These are phyloP conservation scores for Plectranthus barbatus DNA, from an alignment of 257 asterid genomes.

Conservation along the genomic window DNA sequence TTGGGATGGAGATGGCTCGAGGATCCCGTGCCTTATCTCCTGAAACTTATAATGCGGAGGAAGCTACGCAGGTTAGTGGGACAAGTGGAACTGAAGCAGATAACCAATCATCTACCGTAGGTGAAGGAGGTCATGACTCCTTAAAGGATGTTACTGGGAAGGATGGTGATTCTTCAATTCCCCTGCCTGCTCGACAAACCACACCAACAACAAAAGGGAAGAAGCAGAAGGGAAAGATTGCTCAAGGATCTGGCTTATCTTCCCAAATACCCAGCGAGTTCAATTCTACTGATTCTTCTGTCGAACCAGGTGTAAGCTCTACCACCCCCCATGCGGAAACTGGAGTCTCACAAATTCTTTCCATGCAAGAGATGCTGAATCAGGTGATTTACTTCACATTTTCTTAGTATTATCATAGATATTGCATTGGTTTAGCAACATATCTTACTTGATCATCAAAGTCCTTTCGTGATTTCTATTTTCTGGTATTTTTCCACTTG, in stretches of 20 bases:
- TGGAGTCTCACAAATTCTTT: slow-evolving; percentile 39
- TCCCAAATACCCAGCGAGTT: slow-evolving; percentile 47
- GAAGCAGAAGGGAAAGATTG: slow-evolving; percentile 66
- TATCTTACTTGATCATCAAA: neutral
- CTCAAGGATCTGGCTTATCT: slow-evolving; percentile 45
- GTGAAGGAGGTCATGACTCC: slow-evolving; percentile 37
- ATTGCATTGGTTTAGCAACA: neutral
- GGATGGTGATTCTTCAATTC: slow-evolving; percentile 32
- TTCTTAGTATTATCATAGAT: neutral
- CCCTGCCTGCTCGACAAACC: slow-evolving; percentile 33
- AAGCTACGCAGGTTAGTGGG: slow-evolving; percentile 53
- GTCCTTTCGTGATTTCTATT: neutral
- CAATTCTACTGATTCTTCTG: slow-evolving; percentile 48
- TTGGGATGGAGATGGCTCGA: slow-evolving; percentile 78
- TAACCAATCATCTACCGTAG: slow-evolving; percentile 34
- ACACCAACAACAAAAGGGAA: slow-evolving; percentile 45
- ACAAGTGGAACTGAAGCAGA: slow-evolving; percentile 34
- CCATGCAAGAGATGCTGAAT: slow-evolving; percentile 76
- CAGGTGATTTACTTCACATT: slow-evolving; percentile 45
- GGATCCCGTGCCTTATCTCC: slow-evolving; percentile 55
- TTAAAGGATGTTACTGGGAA: slow-evolving; percentile 39
- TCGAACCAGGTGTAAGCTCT: slow-evolving; percentile 48
- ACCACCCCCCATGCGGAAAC: slow-evolving; percentile 33
- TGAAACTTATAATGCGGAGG: slow-evolving; percentile 51
- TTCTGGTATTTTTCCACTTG: neutral